Percentiles rank a stretch among this genome's conserved stretches.
Evolutionary conservation across 306 rosid genomes (phyloP).

Genomic region (Cucurbita pepo): DNA sequence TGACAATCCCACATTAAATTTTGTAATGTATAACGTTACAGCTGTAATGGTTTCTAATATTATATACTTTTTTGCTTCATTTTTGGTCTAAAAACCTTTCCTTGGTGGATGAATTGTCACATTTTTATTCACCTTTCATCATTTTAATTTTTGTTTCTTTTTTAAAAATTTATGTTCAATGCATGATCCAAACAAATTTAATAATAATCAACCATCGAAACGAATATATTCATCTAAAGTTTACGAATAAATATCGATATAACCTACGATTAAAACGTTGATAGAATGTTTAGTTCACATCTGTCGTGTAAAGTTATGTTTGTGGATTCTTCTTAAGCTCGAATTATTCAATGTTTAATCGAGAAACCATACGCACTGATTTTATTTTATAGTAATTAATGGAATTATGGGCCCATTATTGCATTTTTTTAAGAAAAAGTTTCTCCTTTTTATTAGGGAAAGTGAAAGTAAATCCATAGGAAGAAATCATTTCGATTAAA

Average conservation of each 20-base stretch:
- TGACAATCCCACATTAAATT: background rate
- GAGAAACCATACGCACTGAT: background rate
- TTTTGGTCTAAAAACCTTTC: background rate
- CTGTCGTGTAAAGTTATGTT: too few species aligned
- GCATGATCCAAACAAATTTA: background rate
- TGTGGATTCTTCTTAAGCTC: too few species aligned
- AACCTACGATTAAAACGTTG: background rate
- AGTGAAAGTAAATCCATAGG: background rate
- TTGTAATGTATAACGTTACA: background rate
- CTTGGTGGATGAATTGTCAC: constrained; percentile 3
- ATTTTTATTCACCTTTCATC: background rate
- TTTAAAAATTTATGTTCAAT: background rate
- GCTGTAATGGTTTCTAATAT: background rate
- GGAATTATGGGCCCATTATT: background rate
- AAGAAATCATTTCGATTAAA: background rate
- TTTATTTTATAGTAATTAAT: background rate
- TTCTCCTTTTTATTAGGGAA: background rate
- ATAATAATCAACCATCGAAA: too few species aligned
- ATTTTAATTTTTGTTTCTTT: background rate
- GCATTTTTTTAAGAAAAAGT: background rate
- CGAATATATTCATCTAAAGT: too few species aligned
- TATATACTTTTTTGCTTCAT: background rate
- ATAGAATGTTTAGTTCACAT: too few species aligned
- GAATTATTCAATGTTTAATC: background rate
- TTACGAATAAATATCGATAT: background rate